These are phyloP conservation scores for Coemansia sp. DNA, from an alignment of 192 early-diverging fungal genomes.

Conservation along the genomic window DNA sequence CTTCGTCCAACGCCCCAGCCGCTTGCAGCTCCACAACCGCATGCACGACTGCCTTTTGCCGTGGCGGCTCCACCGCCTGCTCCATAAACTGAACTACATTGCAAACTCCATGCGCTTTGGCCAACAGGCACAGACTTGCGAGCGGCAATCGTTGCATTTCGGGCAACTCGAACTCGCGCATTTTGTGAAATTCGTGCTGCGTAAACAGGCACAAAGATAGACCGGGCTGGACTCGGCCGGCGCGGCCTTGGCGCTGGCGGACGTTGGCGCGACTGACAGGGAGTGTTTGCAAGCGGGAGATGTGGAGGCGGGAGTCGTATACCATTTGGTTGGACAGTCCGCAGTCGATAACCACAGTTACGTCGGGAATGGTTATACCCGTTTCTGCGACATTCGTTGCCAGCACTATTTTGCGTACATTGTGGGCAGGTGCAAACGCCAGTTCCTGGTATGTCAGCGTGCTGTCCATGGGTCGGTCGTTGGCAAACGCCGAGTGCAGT, in stretches of 20 bases:
- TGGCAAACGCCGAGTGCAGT: slow-evolving; percentile 57
- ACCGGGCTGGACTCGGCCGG: slow-evolving; percentile 61
- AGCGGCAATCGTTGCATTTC: slow-evolving; percentile 71
- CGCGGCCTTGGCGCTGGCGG: slow-evolving; percentile 60
- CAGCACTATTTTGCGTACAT: slow-evolving; percentile 79
- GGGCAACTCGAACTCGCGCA: slow-evolving; percentile 58
- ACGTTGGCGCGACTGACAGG: slow-evolving; percentile 57
- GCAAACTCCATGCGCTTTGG: slow-evolving; percentile 66
- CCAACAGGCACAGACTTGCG: slow-evolving; percentile 67
- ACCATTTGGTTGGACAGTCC: slow-evolving; percentile 64
- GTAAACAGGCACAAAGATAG: slow-evolving; percentile 59
- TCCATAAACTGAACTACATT: slow-evolving; percentile 61
- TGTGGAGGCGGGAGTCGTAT: slow-evolving; percentile 57
- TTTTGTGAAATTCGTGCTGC: slow-evolving; percentile 24
- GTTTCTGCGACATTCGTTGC: slow-evolving; percentile 85
- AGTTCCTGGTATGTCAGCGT: slow-evolving; percentile 46
- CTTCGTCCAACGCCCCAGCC: slow-evolving; percentile 35
- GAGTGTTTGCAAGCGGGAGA: slow-evolving; percentile 57
- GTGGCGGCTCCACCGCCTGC: slow-evolving; percentile 71
- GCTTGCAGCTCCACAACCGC: slow-evolving; percentile 53
- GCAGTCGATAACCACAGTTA: slow-evolving; percentile 69
- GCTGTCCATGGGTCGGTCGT: slow-evolving; percentile 13
- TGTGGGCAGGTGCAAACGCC: slow-evolving; percentile 42
- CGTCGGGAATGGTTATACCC: slow-evolving; percentile 61
- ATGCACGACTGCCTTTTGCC: slow-evolving; percentile 57